phyloP scores from a whole-genome alignment of 768 basidiomycete species.

The Boletus fagicola region DNA sequence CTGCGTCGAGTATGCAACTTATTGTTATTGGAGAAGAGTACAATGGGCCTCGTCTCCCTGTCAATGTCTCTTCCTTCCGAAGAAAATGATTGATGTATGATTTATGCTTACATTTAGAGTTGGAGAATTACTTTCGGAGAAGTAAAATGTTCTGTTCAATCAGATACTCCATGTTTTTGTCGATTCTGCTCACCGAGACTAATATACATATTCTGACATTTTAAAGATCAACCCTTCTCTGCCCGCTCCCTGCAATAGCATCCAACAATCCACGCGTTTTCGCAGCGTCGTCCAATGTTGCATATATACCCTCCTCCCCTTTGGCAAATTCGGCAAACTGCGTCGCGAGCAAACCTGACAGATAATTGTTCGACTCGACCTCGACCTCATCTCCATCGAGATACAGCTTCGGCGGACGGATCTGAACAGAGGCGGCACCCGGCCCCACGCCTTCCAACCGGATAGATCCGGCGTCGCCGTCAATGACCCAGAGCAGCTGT shows the following conservation, averaged over 20 bases:
- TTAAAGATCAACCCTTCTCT: background rate
- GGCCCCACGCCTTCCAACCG: background rate
- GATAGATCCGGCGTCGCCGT: background rate
- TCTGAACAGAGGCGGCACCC: background rate
- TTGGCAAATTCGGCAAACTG: background rate
- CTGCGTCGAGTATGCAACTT: slow-evolving; percentile 10
- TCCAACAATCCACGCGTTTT: background rate
- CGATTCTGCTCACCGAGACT: background rate
- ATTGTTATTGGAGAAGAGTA: slow-evolving; percentile 7
- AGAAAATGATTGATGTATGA: background rate
- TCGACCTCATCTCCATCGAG: background rate
- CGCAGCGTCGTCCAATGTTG: slow-evolving; percentile 2
- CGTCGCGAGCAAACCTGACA: background rate
- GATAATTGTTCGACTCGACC: background rate
- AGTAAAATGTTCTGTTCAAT: background rate
- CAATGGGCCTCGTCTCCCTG: slow-evolving; percentile 2
- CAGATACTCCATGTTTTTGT: background rate
- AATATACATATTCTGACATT: background rate
- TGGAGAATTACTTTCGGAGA: background rate
- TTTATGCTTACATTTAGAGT: background rate
- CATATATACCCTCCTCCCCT: background rate
- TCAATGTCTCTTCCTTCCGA: background rate
- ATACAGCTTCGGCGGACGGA: background rate
- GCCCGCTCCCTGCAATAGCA: background rate
- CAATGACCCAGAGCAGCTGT: background rate